Conservation (phyloP, 495 filamentous ascomycete species). For the Aspergillus mulundensis region DNA sequence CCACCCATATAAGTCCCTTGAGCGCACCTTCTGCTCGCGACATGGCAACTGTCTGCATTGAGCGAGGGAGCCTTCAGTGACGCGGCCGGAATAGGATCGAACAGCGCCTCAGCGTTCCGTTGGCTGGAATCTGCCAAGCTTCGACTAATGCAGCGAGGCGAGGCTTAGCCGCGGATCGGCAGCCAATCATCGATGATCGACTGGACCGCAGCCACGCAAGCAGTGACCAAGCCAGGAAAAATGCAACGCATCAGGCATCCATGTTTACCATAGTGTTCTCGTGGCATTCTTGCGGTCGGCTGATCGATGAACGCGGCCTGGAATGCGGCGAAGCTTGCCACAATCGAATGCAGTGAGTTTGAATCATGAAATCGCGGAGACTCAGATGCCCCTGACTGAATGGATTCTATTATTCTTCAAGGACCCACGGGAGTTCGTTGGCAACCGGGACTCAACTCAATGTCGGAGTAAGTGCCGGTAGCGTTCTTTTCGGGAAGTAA, state of each 20-base stretch:
- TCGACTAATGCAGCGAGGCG: conserved; percentile 19
- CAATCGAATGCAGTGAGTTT: background rate
- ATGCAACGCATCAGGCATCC: conserved; percentile 5
- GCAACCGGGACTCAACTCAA: background rate
- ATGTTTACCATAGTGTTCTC: background rate
- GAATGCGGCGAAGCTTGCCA: background rate
- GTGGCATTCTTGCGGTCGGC: background rate
- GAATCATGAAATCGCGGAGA: background rate
- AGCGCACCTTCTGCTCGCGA: background rate
- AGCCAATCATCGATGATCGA: background rate
- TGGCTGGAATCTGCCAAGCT: conserved; percentile 16
- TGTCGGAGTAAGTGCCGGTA: background rate
- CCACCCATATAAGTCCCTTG: background rate
- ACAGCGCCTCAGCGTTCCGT: background rate
- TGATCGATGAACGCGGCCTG: background rate
- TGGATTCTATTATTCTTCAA: too few species aligned
- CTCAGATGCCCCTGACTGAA: background rate
- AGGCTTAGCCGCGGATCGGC: conserved; percentile 9
- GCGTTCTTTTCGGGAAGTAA: background rate
- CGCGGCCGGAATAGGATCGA: conserved; percentile 15
- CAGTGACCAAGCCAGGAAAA: background rate
- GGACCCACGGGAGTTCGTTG: background rate
- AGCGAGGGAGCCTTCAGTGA: background rate
- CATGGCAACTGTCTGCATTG: conserved; percentile 4
- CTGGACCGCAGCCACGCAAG: conserved; percentile 11